These are phyloP conservation scores for Prototheca wickerhamii DNA, from an alignment of 163 green algal genomes.

Conservation along the genomic window DNA sequence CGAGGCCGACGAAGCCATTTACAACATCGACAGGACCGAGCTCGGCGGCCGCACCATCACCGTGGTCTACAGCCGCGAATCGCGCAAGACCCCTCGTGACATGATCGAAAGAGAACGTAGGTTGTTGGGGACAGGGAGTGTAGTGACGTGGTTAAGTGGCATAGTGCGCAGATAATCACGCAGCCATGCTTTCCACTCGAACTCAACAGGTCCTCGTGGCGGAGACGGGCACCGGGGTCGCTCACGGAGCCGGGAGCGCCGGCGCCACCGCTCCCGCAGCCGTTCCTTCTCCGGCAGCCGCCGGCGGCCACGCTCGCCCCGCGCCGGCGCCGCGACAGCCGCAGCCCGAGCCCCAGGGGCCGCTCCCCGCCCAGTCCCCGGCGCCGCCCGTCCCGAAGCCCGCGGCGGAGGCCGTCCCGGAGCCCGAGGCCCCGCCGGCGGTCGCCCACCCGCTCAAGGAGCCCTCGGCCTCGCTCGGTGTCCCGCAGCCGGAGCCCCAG, in stretches of 20 bases:
- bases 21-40: conserved; percentile 79
- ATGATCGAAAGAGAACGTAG: conserved; percentile 33
- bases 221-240: background rate
- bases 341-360: background rate
- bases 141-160: no score
- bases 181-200: background rate
- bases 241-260: background rate
- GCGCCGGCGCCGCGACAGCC: no score
- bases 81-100: conserved; percentile 56
- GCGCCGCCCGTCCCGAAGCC: no score
- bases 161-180: no score
- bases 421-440: background rate
- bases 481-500: no score
- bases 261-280: background rate
- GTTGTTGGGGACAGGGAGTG: background rate
- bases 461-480: background rate
- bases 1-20: conserved; percentile 73
- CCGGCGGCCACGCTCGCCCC: background rate
- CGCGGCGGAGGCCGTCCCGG: background rate
- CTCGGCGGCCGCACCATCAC: conserved; percentile 63
- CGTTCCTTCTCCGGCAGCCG: background rate
- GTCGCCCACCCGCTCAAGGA: background rate
- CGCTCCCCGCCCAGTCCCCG: no score
- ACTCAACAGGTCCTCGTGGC: background rate
- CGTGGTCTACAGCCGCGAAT: conserved; percentile 27